Base-by-base conservation (phyloP, 1,139 yeast genomes). In the Petasospora rhodanensis region DNA sequence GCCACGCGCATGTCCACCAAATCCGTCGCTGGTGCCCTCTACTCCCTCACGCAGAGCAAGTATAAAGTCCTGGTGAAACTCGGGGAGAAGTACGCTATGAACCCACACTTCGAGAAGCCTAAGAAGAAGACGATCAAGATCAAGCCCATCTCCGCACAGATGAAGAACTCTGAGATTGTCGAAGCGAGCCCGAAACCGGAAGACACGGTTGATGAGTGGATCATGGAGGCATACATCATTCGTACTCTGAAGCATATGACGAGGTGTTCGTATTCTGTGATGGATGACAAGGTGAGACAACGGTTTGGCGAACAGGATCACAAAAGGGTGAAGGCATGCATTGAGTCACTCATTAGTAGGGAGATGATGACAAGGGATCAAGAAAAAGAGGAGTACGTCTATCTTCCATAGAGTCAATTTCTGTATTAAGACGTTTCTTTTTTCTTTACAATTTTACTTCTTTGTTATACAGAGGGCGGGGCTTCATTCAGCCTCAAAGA, bases 401-500 rank as follows among this genome's bases (percentile, higher is more conserved):
- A 55, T 26, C 28, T 52, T 9, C 48, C 51, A n/a, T n/a, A n/a
- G n/a, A n/a, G n/a, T n/a, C n/a, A n/a, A n/a, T n/a, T n/a, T n/a
- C n/a, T n/a, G n/a, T n/a, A n/a, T n/a, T n/a, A n/a, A n/a, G n/a
- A n/a, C n/a, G n/a, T n/a, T n/a, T n/a, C n/a, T n/a, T n/a, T n/a
- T n/a, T n/a, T n/a, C n/a, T n/a, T n/a, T n/a, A n/a, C n/a, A n/a
- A n/a, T n/a, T n/a, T n/a, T n/a, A n/a, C n/a, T n/a, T n/a, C n/a
- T n/a, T n/a, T n/a, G n/a, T n/a, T n/a, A n/a, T n/a, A n/a, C n/a
- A n/a, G n/a, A n/a, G n/a, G n/a, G n/a, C n/a, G n/a, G n/a, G n/a
- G 28, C 19, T 17, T 52, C 55, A 66, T 46, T 73, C 79, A 3
- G 87, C 79, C 49, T 86, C 95, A 55, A 87, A 87, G 24, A 89